Evolutionary conservation across 1,139 yeast species (phyloP).

Genomic region (Kodamaea suecica): DNA sequence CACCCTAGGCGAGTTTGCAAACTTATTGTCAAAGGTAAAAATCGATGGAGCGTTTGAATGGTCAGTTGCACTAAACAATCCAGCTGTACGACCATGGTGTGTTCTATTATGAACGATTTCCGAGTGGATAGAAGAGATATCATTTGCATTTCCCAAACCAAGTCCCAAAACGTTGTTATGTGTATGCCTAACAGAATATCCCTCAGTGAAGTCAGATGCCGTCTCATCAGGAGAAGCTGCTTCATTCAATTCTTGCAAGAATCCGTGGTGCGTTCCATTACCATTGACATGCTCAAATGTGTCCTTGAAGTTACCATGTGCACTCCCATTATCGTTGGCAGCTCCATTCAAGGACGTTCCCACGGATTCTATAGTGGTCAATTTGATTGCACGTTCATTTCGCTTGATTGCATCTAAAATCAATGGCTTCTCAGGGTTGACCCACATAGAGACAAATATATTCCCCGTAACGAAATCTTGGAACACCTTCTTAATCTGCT

Average conservation of each 20-base stretch:
- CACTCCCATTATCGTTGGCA: conserved; percentile 1
- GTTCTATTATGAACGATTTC: conserved; percentile 24
- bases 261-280: conserved; percentile 2
- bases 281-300: conserved; percentile 5
- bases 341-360: conserved; percentile 1
- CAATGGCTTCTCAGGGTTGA: conserved; percentile 32
- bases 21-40: conserved; percentile 11
- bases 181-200: conserved; percentile 6
- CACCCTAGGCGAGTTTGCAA: conserved; percentile 36
- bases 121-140: conserved; percentile 42
- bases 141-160: conserved; percentile 44
- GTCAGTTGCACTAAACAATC: conserved; percentile 8
- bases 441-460: conserved; percentile 31
- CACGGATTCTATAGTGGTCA: conserved; percentile 1
- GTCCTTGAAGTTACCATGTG: neutral
- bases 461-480: conserved; percentile 34
- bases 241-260: conserved; percentile 6
- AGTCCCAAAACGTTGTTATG: conserved; percentile 18
- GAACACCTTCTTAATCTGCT: conserved; percentile 16
- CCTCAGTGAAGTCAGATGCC: conserved; percentile 8
- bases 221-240: conserved; percentile 6
- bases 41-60: conserved; percentile 22
- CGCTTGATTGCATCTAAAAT: conserved; percentile 15
- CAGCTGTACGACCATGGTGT: conserved; percentile 10
- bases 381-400: conserved; percentile 7